Evolutionary conservation across 768 basidiomycete species (phyloP), one percentile per base, ranked within the genome.

Genomic region (Kwoniella dendrophila): DNA sequence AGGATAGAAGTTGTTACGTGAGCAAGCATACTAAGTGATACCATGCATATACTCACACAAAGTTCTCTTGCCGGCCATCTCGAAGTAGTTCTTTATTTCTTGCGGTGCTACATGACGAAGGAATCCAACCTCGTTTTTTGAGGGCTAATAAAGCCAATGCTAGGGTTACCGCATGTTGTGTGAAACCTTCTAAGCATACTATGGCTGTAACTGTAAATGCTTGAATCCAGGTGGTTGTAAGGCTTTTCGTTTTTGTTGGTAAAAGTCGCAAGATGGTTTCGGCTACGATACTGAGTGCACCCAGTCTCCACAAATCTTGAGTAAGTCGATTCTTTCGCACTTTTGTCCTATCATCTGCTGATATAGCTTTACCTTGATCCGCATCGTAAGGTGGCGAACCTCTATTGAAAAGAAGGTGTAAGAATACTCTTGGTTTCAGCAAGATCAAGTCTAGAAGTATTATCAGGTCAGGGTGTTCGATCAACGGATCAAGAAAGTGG

Each of bases 361-460:
- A 3, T 40, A 26, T 40, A 3, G 11, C 29, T 54, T 24, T 32
- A 5, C 56, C 56, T 33, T 50, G 22, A 27, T 48, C 44, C 43
- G 68, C 61, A 27, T 70, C 56, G 30, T 59, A 59, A 36, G 76
- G 73, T 12, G 50, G 56, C 2, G 70, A 59, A 0, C 71, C 74
- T 20, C 75, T 56, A 51, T 80, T 80, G 68, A 75, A 80, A 4
- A 79, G 64, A 2, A 78, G 56, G 62, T 78, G 77, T 1, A 78
- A 65, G 62, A 74, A 80, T 3, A 78, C 79, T 34, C 69, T 52
- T 3, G 78, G 75, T 54, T 76, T 78, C 40, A 80, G 73, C 38
- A 80, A 67, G 44, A 80, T 71, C 41, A 80, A 61, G 52, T 80
- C 79, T 36, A 80, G 69, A 0, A 77, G 66, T 49, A 77, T 64